These are phyloP conservation scores for Diaporthe ampelina DNA, from an alignment of 2,329 filamentous ascomycete species.

Conservation along the genomic window DNA sequence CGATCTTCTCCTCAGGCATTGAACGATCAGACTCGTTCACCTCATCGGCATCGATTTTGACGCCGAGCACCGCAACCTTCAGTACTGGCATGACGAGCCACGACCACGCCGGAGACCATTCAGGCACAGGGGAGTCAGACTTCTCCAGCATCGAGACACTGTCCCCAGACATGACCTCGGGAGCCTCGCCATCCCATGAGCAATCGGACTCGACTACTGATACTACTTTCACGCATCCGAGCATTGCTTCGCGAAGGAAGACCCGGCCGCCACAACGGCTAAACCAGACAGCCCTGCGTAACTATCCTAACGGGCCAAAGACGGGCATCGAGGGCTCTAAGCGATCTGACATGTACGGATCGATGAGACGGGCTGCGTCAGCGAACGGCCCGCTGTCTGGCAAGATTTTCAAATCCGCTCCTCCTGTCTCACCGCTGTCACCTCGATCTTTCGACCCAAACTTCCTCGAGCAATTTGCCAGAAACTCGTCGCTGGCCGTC, in stretches of 20 bases:
- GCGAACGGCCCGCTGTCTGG: constrained; percentile 58
- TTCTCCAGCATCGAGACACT: constrained; percentile 44
- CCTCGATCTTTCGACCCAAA: constrained; percentile 61
- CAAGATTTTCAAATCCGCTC: constrained; percentile 57
- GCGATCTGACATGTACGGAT: constrained; percentile 59
- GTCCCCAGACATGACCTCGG: constrained; percentile 50
- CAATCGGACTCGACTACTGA: constrained; percentile 41
- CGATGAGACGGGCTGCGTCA: constrained; percentile 69
- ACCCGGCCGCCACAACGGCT: constrained; percentile 64
- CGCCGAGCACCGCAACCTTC: constrained; percentile 37
- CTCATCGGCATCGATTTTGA: constrained; percentile 37
- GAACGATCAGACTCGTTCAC: constrained; percentile 37
- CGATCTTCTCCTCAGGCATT: constrained; percentile 12
- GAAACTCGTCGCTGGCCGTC: constrained; percentile 28
- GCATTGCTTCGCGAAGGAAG: constrained; percentile 68
- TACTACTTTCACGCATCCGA: constrained; percentile 59
- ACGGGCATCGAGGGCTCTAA: constrained; percentile 62
- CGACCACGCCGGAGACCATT: constrained; percentile 40
- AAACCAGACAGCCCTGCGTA: constrained; percentile 61
- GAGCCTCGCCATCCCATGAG: constrained; percentile 45
- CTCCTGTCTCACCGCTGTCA: constrained; percentile 55
- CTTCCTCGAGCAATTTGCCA: constrained; percentile 40
- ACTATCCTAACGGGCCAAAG: constrained; percentile 60
- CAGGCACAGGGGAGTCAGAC: constrained; percentile 36
- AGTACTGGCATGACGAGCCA: constrained; percentile 42